Evolutionary conservation across 148 eudicot species (phyloP), one percentile per base, ranked within the genome.

Genomic region (Euryodendron excelsum): DNA sequence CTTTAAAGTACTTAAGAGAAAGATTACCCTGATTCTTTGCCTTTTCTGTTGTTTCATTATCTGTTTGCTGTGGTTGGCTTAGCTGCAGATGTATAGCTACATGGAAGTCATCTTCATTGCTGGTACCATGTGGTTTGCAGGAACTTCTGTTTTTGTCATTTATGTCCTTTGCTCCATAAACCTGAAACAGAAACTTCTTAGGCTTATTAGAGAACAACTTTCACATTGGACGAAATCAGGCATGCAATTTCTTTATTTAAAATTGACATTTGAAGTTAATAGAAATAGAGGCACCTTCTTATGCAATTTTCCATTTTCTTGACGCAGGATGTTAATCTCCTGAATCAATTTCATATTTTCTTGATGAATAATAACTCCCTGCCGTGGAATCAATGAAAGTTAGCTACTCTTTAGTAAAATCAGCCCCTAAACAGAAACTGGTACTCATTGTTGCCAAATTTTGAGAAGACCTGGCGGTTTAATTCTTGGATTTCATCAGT

Each of bases 311-410:
- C 75, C 79, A 79, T 91, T 87, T 73, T 89, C 85, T 37, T 86
- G 80, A 53, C 79, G 79, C 65, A 86, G 56, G 67, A 78, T 48
- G 80, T 83, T 80, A 9, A 91, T 64, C 79, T 87, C 82, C 79
- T 83, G 87, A 66, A 82, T 61, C 33, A 91, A 88, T 56, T 88
- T 87, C 27, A 82, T 74, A 76, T 88, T 90, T 59, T 90, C 91
- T 74, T 90, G 87, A 70, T 83, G 82, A 72, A 90, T 72, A 73
- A 88, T 66, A 72, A 76, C 69, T 52, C 82, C 90, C 96, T 91
- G 85, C 83, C 83, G 72, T 59, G 58, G 72, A 60, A 50, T 17
- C 12, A 47, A 48, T 25, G 53, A 41, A 36, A 34, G 47, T 65
- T 65, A 65, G 69, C 41, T 65, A 34, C 13, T 64, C 41, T 18